Evolutionary conservation across 768 basidiomycete species (phyloP), one percentile per base, ranked within the genome.

Genomic region (Tylopilus plumbeoviolaceoides): DNA sequence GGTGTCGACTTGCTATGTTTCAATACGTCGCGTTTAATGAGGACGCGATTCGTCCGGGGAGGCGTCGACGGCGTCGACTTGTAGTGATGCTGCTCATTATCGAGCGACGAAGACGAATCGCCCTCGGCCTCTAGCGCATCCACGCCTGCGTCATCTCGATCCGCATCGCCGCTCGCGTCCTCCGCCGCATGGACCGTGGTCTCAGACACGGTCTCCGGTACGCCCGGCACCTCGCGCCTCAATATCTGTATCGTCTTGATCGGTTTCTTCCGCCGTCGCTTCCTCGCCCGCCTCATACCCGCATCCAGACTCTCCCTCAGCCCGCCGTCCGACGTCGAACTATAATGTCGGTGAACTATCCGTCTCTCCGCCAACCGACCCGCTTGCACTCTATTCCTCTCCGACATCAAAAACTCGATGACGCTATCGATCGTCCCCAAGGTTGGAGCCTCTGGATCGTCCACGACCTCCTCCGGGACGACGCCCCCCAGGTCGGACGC

Each of bases 371-470:
- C 48, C 65, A 59, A 59, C 23, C 66, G 59, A 40, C 71, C 64
- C 7, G 82, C 84, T 41, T 73, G 77, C 57, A 81, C 75, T 55
- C 77, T 75, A 33, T 80, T 81, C 50, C 86, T 75, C 64, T 91
- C 89, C 10, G 80, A 81, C 40, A 84, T 85, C 46, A 90, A 75
- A 55, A 89, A 91, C n/a, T 78, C 80, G 14, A 91, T 74, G 0
- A 85, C 87, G 54, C 83, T 82, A 53, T 87, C 87, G 15, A 91
- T 76, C 48, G 80, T 79, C 0, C 89, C 89, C 14, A 91, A 69
- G 3, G 85, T 88, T 0, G 89, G 88, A 43, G 80, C 75, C 25
- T 72, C 73, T 15, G 63, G 47, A 20, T 75, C 73, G 44, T 53
- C 41, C 31, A 60, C 45, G 1, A 15, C 21, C 3, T 21, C 56